Conservation (phyloP, 2,329 filamentous ascomycete genomes). For the Fusarium succisae region DNA sequence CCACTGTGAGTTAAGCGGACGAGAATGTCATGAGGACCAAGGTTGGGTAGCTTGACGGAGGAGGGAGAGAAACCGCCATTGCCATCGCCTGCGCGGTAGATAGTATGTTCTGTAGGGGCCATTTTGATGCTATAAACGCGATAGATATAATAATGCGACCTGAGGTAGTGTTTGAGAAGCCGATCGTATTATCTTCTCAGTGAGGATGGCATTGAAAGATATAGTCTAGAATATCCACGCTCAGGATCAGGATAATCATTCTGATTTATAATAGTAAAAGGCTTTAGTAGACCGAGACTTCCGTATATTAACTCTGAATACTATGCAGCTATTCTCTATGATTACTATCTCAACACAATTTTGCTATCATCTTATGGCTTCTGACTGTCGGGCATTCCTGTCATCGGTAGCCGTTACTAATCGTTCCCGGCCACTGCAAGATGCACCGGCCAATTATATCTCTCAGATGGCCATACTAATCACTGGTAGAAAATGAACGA, state of each 20-base stretch:
- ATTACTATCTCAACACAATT: neutral
- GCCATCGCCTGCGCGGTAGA: neutral
- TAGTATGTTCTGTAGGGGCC: neutral
- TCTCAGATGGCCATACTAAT: rapidly evolving
- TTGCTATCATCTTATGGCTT: too few species aligned
- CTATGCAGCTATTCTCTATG: rapidly evolving
- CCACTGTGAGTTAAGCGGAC: slow-evolving; percentile 5
- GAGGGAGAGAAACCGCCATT: neutral
- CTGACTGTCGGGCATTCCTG: neutral
- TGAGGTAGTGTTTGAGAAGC: rapidly evolving
- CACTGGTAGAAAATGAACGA: rapidly evolving
- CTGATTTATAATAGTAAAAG: neutral
- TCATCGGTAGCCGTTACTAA: neutral
- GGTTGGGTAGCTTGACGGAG: neutral
- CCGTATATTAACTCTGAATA: too few species aligned
- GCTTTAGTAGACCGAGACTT: rapidly evolving
- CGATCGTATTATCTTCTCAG: too few species aligned
- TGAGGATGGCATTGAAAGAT: neutral
- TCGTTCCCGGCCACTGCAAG: rapidly evolving
- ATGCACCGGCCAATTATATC: neutral
- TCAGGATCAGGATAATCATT: too few species aligned
- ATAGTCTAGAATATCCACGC: neutral
- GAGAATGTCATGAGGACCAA: neutral
- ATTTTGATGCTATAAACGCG: neutral
- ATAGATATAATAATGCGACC: rapidly evolving